phyloP scores from a whole-genome alignment of 2,329 filamentous ascomycete genomes.

The Aspergillus vadensis region DNA sequence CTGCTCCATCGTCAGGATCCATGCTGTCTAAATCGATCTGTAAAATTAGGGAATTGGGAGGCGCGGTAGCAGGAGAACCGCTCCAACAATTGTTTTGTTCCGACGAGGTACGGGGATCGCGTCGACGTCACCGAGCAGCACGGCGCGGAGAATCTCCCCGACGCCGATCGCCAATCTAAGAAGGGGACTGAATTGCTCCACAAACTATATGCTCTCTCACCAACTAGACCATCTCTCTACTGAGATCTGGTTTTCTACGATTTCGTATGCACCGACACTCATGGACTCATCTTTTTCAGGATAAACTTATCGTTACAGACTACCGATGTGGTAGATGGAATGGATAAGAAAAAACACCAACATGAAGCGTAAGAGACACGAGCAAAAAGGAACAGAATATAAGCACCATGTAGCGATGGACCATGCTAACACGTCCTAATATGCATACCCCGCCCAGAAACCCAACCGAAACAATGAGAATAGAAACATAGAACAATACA shows the following conservation, averaged over 20 bases:
- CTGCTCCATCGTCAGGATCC: slow-evolving; percentile 17
- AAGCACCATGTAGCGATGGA: slow-evolving; percentile 25
- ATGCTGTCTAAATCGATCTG: slow-evolving; percentile 12
- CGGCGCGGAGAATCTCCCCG: slow-evolving; percentile 13
- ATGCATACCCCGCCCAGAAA: slow-evolving; percentile 30
- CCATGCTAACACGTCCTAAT: slow-evolving; percentile 28
- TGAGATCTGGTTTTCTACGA: neutral
- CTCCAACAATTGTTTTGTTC: neutral
- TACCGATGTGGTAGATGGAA: slow-evolving; percentile 25
- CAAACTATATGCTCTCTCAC: neutral
- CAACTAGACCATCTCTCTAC: neutral
- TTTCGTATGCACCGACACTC: slow-evolving; percentile 11
- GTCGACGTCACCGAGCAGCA: slow-evolving; percentile 21
- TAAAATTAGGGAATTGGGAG: neutral
- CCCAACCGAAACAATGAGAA: slow-evolving; percentile 25
- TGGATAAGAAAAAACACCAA: slow-evolving; percentile 21
- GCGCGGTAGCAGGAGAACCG: slow-evolving; percentile 3
- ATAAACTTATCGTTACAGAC: slow-evolving; percentile 39
- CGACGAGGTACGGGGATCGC: slow-evolving; percentile 1
- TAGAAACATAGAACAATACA: slow-evolving; percentile 24
- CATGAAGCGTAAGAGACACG: slow-evolving; percentile 24
- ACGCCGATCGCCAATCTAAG: slow-evolving; percentile 13
- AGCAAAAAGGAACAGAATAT: slow-evolving; percentile 25
- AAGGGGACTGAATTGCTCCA: neutral
- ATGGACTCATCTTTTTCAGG: slow-evolving; percentile 32